These are phyloP conservation scores for Parietichytrium sp. DNA, from an alignment of 108 stramenopile genomes.

Conservation along the genomic window DNA sequence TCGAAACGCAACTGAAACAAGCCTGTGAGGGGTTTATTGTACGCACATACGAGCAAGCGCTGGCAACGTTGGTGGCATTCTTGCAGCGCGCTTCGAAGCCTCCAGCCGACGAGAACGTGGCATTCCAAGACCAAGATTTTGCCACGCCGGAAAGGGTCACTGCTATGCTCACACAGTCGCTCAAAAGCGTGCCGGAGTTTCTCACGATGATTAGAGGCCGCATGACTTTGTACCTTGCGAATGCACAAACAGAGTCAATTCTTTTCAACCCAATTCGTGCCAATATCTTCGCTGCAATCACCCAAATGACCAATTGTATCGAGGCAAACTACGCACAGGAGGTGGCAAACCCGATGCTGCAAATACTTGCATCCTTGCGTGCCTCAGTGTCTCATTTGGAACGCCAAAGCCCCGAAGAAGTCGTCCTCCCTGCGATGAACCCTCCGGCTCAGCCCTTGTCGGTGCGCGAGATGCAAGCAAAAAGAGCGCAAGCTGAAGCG, in stretches of 20 bases:
- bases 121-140: constrained; percentile 33
- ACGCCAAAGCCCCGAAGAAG: no score
- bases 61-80: background rate
- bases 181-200: background rate
- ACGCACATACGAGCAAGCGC: background rate
- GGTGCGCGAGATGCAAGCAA: no score
- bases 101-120: background rate
- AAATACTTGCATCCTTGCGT: background rate
- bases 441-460: no score
- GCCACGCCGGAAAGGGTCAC: constrained; percentile 2
- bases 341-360: constrained; percentile 22
- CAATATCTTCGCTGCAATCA: constrained; percentile 5
- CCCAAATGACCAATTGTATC: constrained; percentile 27
- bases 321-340: background rate
- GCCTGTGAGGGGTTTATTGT: constrained; percentile 15
- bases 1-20: constrained; percentile 3
- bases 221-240: constrained; percentile 4
- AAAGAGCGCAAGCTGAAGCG: no score
- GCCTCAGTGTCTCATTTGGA: no score
- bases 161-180: background rate
- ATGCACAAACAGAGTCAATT: constrained; percentile 30
- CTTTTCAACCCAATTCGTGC: constrained; percentile 19
- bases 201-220: background rate
- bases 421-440: no score
- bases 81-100: constrained; percentile 22